These are phyloP conservation scores for Chaetomium tenue DNA, from an alignment of 495 filamentous ascomycete genomes.

Conservation along the genomic window DNA sequence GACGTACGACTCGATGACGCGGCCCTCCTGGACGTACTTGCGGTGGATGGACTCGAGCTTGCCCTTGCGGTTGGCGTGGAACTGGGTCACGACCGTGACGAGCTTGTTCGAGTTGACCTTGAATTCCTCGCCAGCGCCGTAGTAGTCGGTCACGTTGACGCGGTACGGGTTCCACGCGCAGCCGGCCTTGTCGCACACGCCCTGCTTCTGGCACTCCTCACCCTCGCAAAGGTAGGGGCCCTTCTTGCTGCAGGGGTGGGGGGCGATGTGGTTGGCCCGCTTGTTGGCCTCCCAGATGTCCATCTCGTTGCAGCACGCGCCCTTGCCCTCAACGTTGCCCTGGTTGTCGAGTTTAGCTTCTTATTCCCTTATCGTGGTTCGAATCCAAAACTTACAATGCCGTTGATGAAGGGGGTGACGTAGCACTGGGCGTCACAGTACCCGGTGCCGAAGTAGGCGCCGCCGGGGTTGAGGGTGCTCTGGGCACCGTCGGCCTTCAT, in stretches of 20 bases:
- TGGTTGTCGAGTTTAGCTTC: conserved; percentile 20
- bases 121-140: conserved; percentile 36
- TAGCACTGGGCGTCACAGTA: conserved; percentile 73
- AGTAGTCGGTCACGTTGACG: conserved; percentile 55
- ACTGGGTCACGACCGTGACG: conserved; percentile 70
- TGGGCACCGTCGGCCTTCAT: conserved; percentile 58
- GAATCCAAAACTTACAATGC: conserved; percentile 41
- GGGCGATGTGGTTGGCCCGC: conserved; percentile 53
- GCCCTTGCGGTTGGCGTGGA: conserved; percentile 55
- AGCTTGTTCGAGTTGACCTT: conserved; percentile 40
- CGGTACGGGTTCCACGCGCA: conserved; percentile 68
- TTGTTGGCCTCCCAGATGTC: conserved; percentile 67
- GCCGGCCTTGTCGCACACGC: conserved; percentile 64
- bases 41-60: conserved; percentile 57
- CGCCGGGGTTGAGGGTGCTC: conserved; percentile 56
- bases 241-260: conserved; percentile 56
- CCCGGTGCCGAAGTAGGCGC: conserved; percentile 64
- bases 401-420: conserved; percentile 57
- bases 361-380: neutral
- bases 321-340: conserved; percentile 51
- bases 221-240: conserved; percentile 52
- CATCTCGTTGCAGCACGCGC: conserved; percentile 64
- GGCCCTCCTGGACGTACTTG: conserved; percentile 59
- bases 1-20: conserved; percentile 38
- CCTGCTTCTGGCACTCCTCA: conserved; percentile 48